Base-by-base conservation (phyloP, 139 green algal species). In the Chlorella ohadii region DNA sequence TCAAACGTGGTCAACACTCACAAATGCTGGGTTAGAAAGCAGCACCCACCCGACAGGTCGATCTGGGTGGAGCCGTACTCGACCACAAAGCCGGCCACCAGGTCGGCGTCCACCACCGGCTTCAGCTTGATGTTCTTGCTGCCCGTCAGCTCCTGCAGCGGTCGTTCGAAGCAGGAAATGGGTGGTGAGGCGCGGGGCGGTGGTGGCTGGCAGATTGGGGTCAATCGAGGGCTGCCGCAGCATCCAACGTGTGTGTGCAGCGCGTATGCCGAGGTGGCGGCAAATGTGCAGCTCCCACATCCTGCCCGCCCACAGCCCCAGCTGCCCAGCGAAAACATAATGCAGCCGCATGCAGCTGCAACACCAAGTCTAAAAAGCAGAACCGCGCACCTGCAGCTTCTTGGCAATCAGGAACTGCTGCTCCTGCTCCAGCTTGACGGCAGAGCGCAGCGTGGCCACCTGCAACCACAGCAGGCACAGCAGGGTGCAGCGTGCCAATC, bases 81-180 rank as follows among this genome's bases (percentile, higher is more conserved):
- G 0, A 99, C 93, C 38, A 98, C 90, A 83, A 99, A 99, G 66
- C 97, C 97, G 68, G 94, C 97, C 83, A 99, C 98, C 27, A 99
- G 89, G 41, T 85, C 91, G 67, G 92, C 64, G 86, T 99, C 97
- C 57, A 99, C 94, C 34, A 96, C 89, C 25, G 97, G 97, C 94
- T 98, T 98, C 19, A 99, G 88, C 95, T 99, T 99, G 91, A 99
- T 98, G 95, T 99, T 99, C 94, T 99, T 99, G 86, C 91, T 92
- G 70, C 95, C 95, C 20, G 94, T 99, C 86, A 99, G 92, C 91
- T 98, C 95, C 93, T 98, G 95, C 71, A 64, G 22, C 9, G 25
- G 59, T 31, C 13, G 20, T 27, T 25, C 13, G 27, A 67, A 34
- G 59, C 4, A 67, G 33, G 59, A 15, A 25, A n/a, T n/a, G n/a